A percentile compares a stretch with the other conserved stretches of the same genome.
Conservation (phyloP, 768 basidiomycete genomes). For the Suillus hirtellus region DNA sequence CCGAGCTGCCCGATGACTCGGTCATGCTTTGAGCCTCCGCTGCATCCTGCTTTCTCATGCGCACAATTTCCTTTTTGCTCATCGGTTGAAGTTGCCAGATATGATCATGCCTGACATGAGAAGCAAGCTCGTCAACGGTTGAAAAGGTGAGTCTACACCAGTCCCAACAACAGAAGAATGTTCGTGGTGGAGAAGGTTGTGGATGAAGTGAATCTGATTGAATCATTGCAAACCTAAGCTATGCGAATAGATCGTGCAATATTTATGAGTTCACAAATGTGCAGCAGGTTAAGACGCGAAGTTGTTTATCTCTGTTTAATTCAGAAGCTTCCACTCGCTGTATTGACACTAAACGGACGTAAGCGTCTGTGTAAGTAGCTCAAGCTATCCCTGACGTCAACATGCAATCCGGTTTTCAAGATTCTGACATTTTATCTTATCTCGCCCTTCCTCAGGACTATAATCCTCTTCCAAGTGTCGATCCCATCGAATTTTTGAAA, state of each 20-base stretch:
- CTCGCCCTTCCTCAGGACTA: slow-evolving; percentile 61
- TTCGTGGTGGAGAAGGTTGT: slow-evolving; percentile 11
- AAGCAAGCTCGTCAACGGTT: slow-evolving; percentile 37
- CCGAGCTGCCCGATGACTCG: background rate
- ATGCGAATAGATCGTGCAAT: background rate
- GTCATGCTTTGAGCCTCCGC: slow-evolving; percentile 25
- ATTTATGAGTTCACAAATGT: background rate
- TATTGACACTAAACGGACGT: background rate
- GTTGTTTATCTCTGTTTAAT: slow-evolving; percentile 26
- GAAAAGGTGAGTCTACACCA: slow-evolving; percentile 50
- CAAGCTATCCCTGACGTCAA: background rate
- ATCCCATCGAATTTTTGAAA: slow-evolving; percentile 64
- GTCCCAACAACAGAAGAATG: slow-evolving; percentile 50
- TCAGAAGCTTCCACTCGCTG: background rate
- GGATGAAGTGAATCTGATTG: background rate
- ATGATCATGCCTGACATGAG: slow-evolving; percentile 52
- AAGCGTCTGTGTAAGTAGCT: background rate
- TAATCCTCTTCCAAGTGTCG: slow-evolving; percentile 55
- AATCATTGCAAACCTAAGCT: background rate
- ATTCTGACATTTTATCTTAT: slow-evolving; percentile 41
- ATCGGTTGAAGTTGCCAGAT: slow-evolving; percentile 45
- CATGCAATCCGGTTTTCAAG: slow-evolving; percentile 20
- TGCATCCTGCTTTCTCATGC: slow-evolving; percentile 37
- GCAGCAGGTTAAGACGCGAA: background rate
- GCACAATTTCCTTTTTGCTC: slow-evolving; percentile 43